Evolutionary conservation across 129 eudicot genomes (phyloP), one percentile per base, ranked within the genome.

Genomic region (Helianthus annuus): DNA sequence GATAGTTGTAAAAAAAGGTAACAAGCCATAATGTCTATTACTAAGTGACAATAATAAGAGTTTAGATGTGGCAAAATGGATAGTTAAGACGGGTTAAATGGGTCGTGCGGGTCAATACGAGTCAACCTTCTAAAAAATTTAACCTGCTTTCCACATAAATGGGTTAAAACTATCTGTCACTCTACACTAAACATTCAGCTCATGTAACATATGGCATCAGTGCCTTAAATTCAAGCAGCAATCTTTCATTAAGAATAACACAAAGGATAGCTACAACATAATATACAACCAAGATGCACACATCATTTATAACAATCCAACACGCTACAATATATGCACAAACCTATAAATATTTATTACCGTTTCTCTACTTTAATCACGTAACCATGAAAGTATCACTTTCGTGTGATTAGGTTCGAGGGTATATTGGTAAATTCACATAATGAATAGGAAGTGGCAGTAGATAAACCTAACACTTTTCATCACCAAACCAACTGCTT

Each of bases 401-500:
- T 48, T 49, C 45, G 54, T 55, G 79, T n/a, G 52, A 76, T 48
- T 27, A 38, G 34, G 16, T 66, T 55, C 4, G 60, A 56, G 44
- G 19, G 40, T 40, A 62, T 62, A 62, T 70, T 44, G 40, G 51
- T 77, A 53, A 70, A 39, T 64, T 78, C 77, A 42, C 72, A 71
- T 7, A 16, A 40, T 51, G 29, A 34, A 44, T 42, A 56, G 48
- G 15, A 65, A 66, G n/a, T 5, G 8, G 19, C 14, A 1, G 72
- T 56, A 67, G 45, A 76, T 9, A 52, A 52, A 39, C 56, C 81
- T 89, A 93, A 75, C 92, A 87, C 74, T 91, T 84, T 66, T 95
- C 99, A 67, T 95, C 99, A n/a, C 96, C 99, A 2, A 32, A 46
- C 99, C 99, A 95, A 56, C 90, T 88, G 79, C 86, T 81, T 84